These are phyloP conservation scores for Acorus calamus DNA, from an alignment of 106 monocot genomes.

Conservation along the genomic window DNA sequence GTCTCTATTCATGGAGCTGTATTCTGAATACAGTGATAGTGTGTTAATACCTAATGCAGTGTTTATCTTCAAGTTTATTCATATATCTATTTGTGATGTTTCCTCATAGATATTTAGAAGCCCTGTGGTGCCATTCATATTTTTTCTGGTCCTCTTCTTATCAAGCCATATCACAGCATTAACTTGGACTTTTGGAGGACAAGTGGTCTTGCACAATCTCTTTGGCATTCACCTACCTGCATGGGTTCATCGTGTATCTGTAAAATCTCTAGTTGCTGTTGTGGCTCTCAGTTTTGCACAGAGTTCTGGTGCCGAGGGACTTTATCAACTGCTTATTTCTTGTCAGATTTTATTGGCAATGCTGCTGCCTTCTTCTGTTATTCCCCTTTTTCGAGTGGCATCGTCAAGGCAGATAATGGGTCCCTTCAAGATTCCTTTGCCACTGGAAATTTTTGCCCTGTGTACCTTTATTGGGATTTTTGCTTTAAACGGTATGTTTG, in stretches of 20 bases:
- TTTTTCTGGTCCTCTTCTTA: conserved; percentile 69
- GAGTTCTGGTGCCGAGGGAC: conserved; percentile 54
- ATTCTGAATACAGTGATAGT: too few relatives aligned
- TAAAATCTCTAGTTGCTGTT: conserved; percentile 44
- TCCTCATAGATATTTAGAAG: conserved; percentile 58
- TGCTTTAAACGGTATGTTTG: conserved; percentile 50
- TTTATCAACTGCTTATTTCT: conserved; percentile 61
- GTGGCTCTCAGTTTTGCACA: conserved; percentile 50
- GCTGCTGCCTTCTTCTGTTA: conserved; percentile 83
- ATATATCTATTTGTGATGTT: background rate
- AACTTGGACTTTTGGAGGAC: conserved; percentile 43
- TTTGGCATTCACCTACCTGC: conserved; percentile 36
- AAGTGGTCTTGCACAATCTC: conserved; percentile 41
- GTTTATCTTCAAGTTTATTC: too few relatives aligned
- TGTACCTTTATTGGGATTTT: conserved; percentile 59
- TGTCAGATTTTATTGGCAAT: conserved; percentile 77
- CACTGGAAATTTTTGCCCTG: conserved; percentile 58
- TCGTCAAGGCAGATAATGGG: conserved; percentile 79
- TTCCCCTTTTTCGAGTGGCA: conserved; percentile 91
- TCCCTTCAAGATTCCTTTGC: conserved; percentile 46
- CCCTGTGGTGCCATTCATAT: conserved; percentile 58
- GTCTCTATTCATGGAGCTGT: too few relatives aligned
- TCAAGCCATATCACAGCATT: conserved; percentile 63
- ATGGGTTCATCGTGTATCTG: conserved; percentile 24
- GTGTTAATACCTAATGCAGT: too few relatives aligned